Conservation (phyloP, 352 stramenopile genomes). For the Phytophthora litchii region DNA sequence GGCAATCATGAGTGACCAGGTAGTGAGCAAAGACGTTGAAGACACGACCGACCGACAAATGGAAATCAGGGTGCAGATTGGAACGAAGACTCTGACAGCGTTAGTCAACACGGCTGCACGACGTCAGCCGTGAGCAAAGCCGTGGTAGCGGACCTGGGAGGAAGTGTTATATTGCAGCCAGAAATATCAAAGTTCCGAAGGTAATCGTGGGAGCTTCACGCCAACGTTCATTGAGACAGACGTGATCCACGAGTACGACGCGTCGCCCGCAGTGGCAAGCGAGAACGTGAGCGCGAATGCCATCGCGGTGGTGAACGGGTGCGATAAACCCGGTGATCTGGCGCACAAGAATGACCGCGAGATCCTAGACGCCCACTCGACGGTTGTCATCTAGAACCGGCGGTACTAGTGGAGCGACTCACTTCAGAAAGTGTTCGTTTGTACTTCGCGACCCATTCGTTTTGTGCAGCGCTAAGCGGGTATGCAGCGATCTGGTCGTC, state of each 20-base stretch:
- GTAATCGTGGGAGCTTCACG: constrained; percentile 9
- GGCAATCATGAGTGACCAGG: too few relatives aligned
- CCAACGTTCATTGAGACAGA: constrained; percentile 8
- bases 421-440: neutral
- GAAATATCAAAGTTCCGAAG: neutral
- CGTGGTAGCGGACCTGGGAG: neutral
- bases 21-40: neutral
- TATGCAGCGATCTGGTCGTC: neutral
- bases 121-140: neutral
- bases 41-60: neutral
- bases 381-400: too few relatives aligned
- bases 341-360: too few relatives aligned
- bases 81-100: neutral
- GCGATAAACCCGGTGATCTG: too few relatives aligned
- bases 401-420: too few relatives aligned
- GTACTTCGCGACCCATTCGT: neutral
- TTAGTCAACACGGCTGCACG: neutral
- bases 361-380: too few relatives aligned
- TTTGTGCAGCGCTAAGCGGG: neutral
- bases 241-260: constrained; percentile 1
- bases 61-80: neutral
- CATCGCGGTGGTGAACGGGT: too few relatives aligned
- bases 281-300: neutral
- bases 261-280: neutral
- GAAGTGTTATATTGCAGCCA: neutral